Evolutionary conservation across 176 grass and related monocot genomes (phyloP).

Genomic region (Aegilops speltoides): DNA sequence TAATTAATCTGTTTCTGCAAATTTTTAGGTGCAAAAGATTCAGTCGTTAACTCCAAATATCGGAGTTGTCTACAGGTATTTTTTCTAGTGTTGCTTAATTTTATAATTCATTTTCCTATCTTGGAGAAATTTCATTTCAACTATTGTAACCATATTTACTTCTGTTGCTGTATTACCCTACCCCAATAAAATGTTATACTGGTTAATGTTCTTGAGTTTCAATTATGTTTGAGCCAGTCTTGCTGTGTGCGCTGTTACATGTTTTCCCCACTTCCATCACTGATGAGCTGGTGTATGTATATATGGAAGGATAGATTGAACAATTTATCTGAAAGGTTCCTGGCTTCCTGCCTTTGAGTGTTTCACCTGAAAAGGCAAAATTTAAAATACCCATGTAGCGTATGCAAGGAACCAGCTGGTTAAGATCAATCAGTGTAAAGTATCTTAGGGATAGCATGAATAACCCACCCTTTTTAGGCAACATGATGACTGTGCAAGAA

Average conservation of each 20-base stretch:
- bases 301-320: constrained; percentile 8
- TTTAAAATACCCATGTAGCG: background rate
- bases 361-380: background rate
- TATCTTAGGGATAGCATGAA: background rate
- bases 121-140: constrained; percentile 2
- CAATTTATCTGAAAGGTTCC: background rate
- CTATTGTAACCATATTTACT: background rate
- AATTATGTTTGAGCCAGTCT: background rate
- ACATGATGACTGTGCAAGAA: background rate
- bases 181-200: background rate
- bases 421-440: background rate
- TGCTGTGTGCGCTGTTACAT: background rate
- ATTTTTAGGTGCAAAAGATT: constrained; percentile 89
- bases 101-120: constrained; percentile 19
- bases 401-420: background rate
- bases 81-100: background rate
- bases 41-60: constrained; percentile 90
- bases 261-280: background rate
- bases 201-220: background rate
- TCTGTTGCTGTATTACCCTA: background rate
- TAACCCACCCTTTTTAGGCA: background rate
- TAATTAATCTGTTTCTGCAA: constrained; percentile 18
- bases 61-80: constrained; percentile 88
- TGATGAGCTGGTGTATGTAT: background rate
- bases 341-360: background rate